Evolutionary conservation across 2,329 filamentous ascomycete genomes (phyloP), one percentile per base, ranked within the genome.

Genomic region (Epichloe bromicola): DNA sequence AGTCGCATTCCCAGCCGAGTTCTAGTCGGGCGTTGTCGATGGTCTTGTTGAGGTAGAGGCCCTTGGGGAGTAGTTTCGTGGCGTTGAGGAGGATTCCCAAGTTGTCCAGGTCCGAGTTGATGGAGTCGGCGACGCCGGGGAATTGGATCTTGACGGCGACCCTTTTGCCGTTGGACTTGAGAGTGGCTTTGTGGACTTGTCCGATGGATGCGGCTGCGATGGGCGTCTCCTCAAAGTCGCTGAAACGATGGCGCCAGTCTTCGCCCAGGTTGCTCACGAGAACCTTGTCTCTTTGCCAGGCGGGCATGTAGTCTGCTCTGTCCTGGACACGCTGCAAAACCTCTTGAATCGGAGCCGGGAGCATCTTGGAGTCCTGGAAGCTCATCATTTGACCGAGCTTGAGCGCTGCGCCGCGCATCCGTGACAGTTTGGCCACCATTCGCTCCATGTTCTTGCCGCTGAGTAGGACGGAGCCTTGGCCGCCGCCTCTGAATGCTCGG

Each of bases 71-170:
- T 26, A 98, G 79, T 52, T 87, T 83, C 5, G 90, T 95, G 26
- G 93, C 93, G 5, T 88, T 93, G 12, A 98, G 79, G 2, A 98
- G 82, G 51, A 98, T 78, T 8, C 86, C 88, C 34, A 98, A 77
- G 61, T 98, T 98, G 68, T 88, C 94, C 1, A 98, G 77, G 61
- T 98, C 93, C 1, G 91, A 96, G 67, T 95, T 89, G 65, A 98
- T 98, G 4, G 90, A 97, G 65, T 88, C 84, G 17, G 91, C 88
- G 1, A 98, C 93, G 14, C 94, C 94, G 0, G 93, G 93, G 60
- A 98, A 98, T 67, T 98, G 93, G 10, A 98, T 84, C 68, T 98
- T 98, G 61, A 98, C 90, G 3, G 93, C 93, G 0, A 98, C 93
- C 42, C 76, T 74, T 74, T 83, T 75, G 39, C 84, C 83, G 40